These are phyloP conservation scores for Microsporum ferrugineum DNA, from an alignment of 2,329 filamentous ascomycete species.

Conservation along the genomic window DNA sequence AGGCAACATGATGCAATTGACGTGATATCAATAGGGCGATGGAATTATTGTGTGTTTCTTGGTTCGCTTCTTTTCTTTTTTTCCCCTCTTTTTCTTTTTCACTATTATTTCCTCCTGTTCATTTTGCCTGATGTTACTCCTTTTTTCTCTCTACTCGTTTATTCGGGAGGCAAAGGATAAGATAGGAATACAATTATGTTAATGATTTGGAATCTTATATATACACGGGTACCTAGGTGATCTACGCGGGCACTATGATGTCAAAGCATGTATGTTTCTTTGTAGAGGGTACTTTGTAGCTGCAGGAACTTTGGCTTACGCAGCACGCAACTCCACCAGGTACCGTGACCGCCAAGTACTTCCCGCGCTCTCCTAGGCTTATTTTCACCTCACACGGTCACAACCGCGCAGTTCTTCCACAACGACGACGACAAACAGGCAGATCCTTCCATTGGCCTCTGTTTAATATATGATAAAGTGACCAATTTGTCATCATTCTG, in stretches of 20 bases:
- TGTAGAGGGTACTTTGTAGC: not conserved
- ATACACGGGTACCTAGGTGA: not conserved
- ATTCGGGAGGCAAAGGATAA: conserved; percentile 1
- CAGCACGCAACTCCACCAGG: not conserved
- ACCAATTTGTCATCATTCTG: too few species aligned
- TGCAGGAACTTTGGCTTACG: not conserved
- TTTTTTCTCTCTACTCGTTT: not conserved
- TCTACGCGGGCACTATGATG: not conserved
- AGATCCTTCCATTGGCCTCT: not conserved
- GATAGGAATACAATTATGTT: not conserved
- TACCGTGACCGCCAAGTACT: conserved; percentile 7
- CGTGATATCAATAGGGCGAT: conserved; percentile 3
- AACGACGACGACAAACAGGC: not conserved
- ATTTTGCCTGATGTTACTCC: not conserved
- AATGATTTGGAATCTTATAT: not conserved
- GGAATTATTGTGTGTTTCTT: conserved; percentile 2
- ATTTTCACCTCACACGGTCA: not conserved
- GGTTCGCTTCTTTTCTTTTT: not conserved
- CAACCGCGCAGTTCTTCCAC: not conserved
- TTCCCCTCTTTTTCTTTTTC: not conserved
- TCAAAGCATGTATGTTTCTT: not conserved
- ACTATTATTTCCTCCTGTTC: not conserved
- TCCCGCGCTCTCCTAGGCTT: not conserved
- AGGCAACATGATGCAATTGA: conserved; percentile 3
- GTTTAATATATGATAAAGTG: too few species aligned